Base-by-base conservation (phyloP, 495 filamentous ascomycete species). In the Trichoderma asperelloides region DNA sequence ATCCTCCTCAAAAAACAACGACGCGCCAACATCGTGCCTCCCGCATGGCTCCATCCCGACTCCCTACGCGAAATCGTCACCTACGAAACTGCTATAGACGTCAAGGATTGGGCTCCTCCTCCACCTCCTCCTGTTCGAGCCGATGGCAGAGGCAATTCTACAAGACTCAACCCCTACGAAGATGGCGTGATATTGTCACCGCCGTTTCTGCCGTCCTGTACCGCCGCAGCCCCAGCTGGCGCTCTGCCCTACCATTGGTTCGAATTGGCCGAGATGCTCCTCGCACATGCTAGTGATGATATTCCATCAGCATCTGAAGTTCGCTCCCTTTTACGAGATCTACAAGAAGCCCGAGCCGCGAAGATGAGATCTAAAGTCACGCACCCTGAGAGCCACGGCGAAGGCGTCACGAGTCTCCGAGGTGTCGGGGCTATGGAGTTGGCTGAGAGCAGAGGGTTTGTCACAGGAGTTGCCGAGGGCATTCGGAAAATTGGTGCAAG, bases 1-100 rank as follows among this genome's bases (percentile, higher is more conserved):
- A 86, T 98, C 63, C 88, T 97, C 66, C 88, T 98, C 65, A 97
- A 98, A 78, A 91, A 92, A 69, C 96, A 98, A 80, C 87, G 89
- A 41, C 88, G 94, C 73, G 94, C 93, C 74, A 96, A 97, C 79
- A 97, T 98, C 75, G 78, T 93, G 49, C 90, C 95, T 0, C 95
- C 95, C 0, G 76, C 90, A 64, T 98, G 95, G 95, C 86, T 98
- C 13, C 84, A 88, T 70, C 85, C 90, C 0, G 74, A 85, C 37
- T 87, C 91, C 33, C 85, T 98, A 41, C 77, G 82, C 41, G 76
- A 85, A 0, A 91, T 97, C 69, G 87, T 97, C 66, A 84, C 91
- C 49, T 78, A 88, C 70, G 95, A 98, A 71, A 95, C 88, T 41
- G 86, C 89, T 49, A 79, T 77, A 66, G 78, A 81, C 72, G 80